phyloP scores from a whole-genome alignment of 306 rosid species.

The Prunus mume region DNA sequence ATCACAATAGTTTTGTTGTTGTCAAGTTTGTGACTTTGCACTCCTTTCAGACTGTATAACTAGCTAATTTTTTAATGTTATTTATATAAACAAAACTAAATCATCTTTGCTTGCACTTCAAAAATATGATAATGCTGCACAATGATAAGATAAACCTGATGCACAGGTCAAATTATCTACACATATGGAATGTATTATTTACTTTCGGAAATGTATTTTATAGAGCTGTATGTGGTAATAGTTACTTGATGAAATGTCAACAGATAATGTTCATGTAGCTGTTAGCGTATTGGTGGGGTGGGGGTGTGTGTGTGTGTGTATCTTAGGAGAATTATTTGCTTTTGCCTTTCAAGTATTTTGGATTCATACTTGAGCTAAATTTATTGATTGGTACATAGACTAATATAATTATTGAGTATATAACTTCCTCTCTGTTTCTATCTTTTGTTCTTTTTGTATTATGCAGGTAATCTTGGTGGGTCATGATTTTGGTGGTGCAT shows the following conservation, averaged over 20 bases:
- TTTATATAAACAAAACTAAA: neutral
- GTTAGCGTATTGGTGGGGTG: no score
- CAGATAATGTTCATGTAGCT: no score
- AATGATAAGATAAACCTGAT: neutral
- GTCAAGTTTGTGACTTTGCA: neutral
- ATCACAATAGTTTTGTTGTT: no score
- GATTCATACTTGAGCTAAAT: neutral
- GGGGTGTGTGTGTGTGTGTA: no score
- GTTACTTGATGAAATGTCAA: no score
- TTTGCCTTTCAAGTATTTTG: neutral
- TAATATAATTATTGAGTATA: neutral
- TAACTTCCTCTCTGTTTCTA: conserved; percentile 14
- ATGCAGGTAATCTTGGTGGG: conserved; percentile 91
- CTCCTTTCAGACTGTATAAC: neutral
- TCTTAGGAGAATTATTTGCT: neutral
- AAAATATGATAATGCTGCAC: neutral
- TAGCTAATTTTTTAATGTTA: neutral
- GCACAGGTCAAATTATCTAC: neutral
- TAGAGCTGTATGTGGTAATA: no score
- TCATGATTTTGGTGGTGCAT: conserved; percentile 96
- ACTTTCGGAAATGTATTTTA: no score
- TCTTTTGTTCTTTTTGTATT: neutral
- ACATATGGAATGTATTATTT: neutral
- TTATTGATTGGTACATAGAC: conserved; percentile 1
- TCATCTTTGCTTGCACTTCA: neutral